Evolutionary conservation across 805 yeast genomes (phyloP).

Genomic region (Zygoascus biomembranicola): DNA sequence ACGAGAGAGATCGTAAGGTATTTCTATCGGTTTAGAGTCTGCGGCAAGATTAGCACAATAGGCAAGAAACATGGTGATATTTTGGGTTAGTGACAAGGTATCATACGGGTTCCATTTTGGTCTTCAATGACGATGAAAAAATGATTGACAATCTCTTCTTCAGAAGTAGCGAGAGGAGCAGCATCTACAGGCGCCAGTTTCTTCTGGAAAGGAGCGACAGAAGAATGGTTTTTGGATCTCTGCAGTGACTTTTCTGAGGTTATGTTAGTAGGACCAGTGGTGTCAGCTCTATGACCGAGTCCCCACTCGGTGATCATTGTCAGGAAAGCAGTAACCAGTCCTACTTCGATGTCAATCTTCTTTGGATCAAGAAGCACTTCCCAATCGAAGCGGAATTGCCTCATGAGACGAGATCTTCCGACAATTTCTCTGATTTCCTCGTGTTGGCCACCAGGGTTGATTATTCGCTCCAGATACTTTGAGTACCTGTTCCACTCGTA

Average conservation of each 20-base stretch:
- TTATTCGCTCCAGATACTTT: conserved; percentile 42
- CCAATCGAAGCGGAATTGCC: conserved; percentile 53
- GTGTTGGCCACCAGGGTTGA: conserved; percentile 48
- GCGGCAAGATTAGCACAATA: neutral
- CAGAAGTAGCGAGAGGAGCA: neutral
- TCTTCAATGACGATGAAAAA: neutral
- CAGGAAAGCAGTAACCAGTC: conserved; percentile 51
- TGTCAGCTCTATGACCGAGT: conserved; percentile 42
- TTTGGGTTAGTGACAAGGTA: neutral
- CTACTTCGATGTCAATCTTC: conserved; percentile 42
- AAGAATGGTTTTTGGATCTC: neutral
- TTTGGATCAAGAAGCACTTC: conserved; percentile 45
- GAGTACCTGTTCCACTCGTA: conserved; percentile 50
- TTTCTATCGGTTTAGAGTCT: neutral
- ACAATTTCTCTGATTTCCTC: conserved; percentile 48
- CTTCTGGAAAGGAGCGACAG: neutral
- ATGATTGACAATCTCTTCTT: neutral
- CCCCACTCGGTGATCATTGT: conserved; percentile 67
- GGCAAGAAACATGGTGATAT: neutral
- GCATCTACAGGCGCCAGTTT: neutral
- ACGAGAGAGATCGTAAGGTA: neutral
- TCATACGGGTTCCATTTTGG: neutral
- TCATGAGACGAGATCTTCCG: conserved; percentile 47
- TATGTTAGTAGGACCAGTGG: conserved; percentile 42
- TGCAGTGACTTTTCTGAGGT: neutral